Conservation (phyloP, 2,329 filamentous ascomycete species). For the Aureobasidium sp. region DNA sequence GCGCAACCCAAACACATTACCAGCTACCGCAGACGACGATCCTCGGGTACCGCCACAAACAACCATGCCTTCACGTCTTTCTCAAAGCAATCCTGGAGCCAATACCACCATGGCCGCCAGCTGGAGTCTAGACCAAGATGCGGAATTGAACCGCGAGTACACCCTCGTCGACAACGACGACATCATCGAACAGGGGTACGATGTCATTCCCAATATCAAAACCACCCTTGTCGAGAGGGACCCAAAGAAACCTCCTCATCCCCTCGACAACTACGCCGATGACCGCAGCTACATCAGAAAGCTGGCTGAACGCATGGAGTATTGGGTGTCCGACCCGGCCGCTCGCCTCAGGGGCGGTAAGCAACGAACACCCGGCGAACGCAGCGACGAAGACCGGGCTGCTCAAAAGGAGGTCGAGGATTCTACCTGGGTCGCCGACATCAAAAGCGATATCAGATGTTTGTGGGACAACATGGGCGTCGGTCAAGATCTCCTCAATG, state of each 20-base stretch:
- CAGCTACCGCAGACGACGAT: background rate
- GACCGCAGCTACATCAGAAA: background rate
- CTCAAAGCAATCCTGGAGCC: background rate
- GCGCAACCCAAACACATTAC: background rate
- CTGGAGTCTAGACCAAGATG: background rate
- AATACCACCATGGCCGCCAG: background rate
- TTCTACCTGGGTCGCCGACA: background rate
- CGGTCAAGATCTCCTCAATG: background rate
- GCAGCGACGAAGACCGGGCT: background rate
- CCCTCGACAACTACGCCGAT: background rate
- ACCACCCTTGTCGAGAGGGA: background rate
- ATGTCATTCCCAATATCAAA: background rate
- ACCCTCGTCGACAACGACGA: background rate
- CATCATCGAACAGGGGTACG: background rate
- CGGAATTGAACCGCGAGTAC: background rate
- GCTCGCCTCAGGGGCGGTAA: background rate
- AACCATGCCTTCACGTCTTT: background rate
- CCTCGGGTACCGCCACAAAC: background rate
- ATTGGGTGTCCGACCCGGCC: background rate
- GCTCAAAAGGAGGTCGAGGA: background rate
- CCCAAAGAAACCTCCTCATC: background rate
- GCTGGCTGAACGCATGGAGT: background rate
- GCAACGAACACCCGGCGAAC: background rate
- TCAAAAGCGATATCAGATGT: background rate
- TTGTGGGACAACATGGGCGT: constrained; percentile 1